Percentiles rank a stretch among this genome's conserved stretches.
Evolutionary conservation across 2,329 filamentous ascomycete species (phyloP).

Genomic region (Corinectria fuckeliana): DNA sequence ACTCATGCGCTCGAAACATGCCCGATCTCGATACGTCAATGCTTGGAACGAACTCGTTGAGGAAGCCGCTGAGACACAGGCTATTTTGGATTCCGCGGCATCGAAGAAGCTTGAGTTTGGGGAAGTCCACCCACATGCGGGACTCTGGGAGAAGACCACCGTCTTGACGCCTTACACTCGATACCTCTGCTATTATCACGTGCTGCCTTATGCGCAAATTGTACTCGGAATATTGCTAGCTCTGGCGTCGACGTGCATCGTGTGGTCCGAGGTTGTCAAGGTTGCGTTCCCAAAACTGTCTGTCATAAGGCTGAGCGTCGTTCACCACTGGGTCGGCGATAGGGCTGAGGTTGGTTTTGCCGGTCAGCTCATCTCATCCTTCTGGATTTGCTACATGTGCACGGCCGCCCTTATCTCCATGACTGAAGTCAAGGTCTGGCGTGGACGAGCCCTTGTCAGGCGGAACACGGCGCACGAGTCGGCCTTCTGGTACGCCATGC

Average conservation of each 20-base stretch:
- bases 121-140: constrained; percentile 60
- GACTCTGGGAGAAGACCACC: constrained; percentile 60
- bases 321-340: constrained; percentile 76
- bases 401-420: constrained; percentile 85
- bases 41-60: constrained; percentile 85
- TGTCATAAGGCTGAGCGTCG: constrained; percentile 68
- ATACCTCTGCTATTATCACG: constrained; percentile 76
- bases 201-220: constrained; percentile 73
- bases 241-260: constrained; percentile 78
- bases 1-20: constrained; percentile 81
- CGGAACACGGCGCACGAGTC: constrained; percentile 92
- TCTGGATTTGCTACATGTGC: constrained; percentile 98
- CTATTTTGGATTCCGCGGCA: constrained; percentile 81
- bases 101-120: constrained; percentile 83
- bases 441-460: constrained; percentile 86
- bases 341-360: constrained; percentile 82
- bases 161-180: constrained; percentile 82
- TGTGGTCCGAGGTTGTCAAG: constrained; percentile 95
- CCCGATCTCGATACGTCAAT: constrained; percentile 79
- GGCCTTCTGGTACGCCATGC: constrained; percentile 94
- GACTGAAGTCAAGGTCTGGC: constrained; percentile 96
- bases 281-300: constrained; percentile 79
- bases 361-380: constrained; percentile 81
- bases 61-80: constrained; percentile 76
- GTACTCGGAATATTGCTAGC: constrained; percentile 71